Conservation (phyloP, 148 eudicot species). For the Chenopodium album region DNA sequence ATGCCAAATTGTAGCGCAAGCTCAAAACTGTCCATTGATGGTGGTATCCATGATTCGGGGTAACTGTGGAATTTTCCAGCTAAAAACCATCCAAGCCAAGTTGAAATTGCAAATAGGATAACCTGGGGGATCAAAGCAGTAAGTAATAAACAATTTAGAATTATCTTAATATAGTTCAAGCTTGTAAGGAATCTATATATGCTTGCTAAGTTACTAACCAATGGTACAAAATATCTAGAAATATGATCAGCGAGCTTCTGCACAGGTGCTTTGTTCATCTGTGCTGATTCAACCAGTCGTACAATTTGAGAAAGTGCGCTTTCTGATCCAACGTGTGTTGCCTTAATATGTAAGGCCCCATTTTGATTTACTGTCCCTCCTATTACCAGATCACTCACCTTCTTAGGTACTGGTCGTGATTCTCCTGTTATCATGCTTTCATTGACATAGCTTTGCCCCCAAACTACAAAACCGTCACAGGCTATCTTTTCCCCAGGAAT, state of each 20-base stretch:
- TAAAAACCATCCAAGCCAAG: conserved; percentile 85
- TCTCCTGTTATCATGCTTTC: conserved; percentile 99
- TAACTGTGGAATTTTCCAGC: conserved; percentile 71
- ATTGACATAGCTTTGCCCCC: conserved; percentile 95
- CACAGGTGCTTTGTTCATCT: conserved; percentile 96
- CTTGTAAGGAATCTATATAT: background rate
- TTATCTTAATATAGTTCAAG: background rate
- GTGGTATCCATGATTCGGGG: conserved; percentile 86
- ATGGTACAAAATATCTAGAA: conserved; percentile 84
- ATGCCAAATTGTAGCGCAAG: conserved; percentile 96
- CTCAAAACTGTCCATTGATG: conserved; percentile 88
- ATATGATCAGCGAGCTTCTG: conserved; percentile 93
- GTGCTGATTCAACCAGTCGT: conserved; percentile 93
- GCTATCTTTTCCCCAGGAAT: conserved; percentile 91
- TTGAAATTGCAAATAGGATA: conserved; percentile 56
- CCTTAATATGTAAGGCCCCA: conserved; percentile 79
- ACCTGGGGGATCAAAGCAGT: conserved; percentile 46
- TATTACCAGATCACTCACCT: conserved; percentile 76
- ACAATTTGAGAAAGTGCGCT: conserved; percentile 93
- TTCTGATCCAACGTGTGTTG: conserved; percentile 87
- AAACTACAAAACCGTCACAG: conserved; percentile 75
- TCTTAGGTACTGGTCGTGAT: conserved; percentile 78
- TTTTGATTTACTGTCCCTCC: conserved; percentile 95
- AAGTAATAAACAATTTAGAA: background rate
- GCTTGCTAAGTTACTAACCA: conserved; percentile 45